These are phyloP conservation scores for Aspergillus ibericus DNA, from an alignment of 2,329 filamentous ascomycete species.

Conservation along the genomic window DNA sequence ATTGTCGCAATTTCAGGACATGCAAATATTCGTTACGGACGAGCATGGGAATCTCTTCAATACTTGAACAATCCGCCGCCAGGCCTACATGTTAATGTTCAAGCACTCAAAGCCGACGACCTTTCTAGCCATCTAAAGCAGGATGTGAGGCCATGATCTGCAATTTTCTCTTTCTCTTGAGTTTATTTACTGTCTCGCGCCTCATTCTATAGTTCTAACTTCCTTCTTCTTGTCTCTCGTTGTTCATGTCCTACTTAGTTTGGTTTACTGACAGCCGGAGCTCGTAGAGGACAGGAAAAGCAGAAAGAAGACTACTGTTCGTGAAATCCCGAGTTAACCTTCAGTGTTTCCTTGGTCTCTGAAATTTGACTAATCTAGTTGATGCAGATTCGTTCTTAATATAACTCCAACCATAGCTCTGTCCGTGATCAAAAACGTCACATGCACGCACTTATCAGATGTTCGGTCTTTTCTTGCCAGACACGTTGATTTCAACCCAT, in stretches of 20 bases:
- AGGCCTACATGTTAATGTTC: neutral
- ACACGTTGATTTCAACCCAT: neutral
- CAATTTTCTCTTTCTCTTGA: neutral
- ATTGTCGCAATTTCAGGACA: neutral
- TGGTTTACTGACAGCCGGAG: neutral
- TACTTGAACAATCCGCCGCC: neutral
- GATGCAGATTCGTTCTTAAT: neutral
- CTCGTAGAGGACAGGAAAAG: neutral
- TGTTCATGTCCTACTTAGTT: no score
- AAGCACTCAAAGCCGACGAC: neutral
- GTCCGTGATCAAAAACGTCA: neutral
- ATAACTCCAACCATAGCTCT: neutral
- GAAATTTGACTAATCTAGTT: no score
- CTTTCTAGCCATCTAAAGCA: neutral
- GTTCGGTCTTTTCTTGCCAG: slow-evolving; percentile 2
- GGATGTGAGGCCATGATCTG: neutral
- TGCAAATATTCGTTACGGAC: neutral
- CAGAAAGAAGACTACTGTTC: neutral
- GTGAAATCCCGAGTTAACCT: neutral
- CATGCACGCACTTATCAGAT: neutral
- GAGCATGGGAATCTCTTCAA: neutral
- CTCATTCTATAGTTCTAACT: no score
- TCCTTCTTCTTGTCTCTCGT: no score
- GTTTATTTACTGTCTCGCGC: no score
- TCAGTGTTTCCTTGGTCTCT: no score